A percentile compares a stretch with the other conserved stretches of the same genome.
These are phyloP conservation scores for Globisporangium heterothallicum DNA, from an alignment of 352 stramenopile genomes.

Conservation along the genomic window DNA sequence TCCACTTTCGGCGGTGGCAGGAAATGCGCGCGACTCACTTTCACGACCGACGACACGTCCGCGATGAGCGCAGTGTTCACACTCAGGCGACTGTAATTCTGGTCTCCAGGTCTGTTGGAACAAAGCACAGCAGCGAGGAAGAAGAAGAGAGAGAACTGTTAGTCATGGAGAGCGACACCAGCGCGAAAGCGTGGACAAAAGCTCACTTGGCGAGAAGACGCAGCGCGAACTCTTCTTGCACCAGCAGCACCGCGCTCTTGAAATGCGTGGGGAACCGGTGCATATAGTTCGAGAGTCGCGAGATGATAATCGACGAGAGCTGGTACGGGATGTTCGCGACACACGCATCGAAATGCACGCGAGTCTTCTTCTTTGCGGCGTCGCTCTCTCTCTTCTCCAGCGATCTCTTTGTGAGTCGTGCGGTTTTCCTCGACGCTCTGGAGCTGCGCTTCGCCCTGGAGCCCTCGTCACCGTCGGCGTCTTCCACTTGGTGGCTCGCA, in stretches of 20 bases:
- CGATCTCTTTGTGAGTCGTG: constrained; percentile 8
- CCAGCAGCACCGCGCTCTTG: constrained; percentile 64
- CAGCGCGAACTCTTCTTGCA: constrained; percentile 83
- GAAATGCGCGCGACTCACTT: constrained; percentile 60
- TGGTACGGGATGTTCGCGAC: constrained; percentile 88
- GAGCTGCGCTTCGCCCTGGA: constrained; percentile 10
- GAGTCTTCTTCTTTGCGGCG: not conserved
- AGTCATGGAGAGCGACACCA: no score
- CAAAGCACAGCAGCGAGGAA: no score
- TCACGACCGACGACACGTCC: constrained; percentile 52
- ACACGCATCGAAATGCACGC: constrained; percentile 50
- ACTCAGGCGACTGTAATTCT: constrained; percentile 79
- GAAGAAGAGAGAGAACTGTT: no score
- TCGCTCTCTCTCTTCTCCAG: constrained; percentile 7
- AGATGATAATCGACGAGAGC: constrained; percentile 79
- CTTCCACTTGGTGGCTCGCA: constrained; percentile 11
- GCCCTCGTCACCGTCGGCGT: not conserved
- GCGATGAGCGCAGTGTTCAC: constrained; percentile 75
- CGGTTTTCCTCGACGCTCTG: constrained; percentile 3
- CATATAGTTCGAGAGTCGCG: constrained; percentile 69
- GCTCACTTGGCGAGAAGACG: constrained; percentile 60
- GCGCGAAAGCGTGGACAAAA: no score
- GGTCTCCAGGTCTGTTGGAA: constrained; percentile 59
- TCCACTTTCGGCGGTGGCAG: constrained; percentile 79
- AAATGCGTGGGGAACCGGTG: constrained; percentile 45